Base-by-base conservation (phyloP, 768 basidiomycete species). In the Serendipita vermifera region DNA sequence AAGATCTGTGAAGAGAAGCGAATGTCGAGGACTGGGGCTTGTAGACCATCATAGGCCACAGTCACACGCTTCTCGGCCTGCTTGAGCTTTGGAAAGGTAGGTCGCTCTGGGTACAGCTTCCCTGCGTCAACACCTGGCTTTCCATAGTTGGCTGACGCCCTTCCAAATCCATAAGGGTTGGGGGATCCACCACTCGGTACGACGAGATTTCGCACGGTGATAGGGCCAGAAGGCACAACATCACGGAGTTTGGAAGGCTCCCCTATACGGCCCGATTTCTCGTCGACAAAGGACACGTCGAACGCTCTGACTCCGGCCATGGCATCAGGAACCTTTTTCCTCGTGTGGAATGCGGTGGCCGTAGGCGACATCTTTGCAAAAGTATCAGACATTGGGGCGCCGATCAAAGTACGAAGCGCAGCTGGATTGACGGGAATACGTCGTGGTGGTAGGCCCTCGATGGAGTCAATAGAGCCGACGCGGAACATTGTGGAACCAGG, bases 281-380 rank as follows among this genome's bases (percentile, higher is more conserved):
- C 41, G 24, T 43, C 41, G 41, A 43, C 14, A 24, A 43, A 43
- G 41, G 41, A 43, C 9, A 15, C 15, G 24, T 43, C 41, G 24
- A 15, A 43, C 9, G 14, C 15, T 13, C 14, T 14, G 14, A 43
- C 24, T 11, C 15, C 41, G 14, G 14, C 24, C 41, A 43, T 58
- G 9, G 38, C 20, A 43, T 39, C 15, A 31, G 22, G 55, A 9
- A 38, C 55, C 9, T 43, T 43, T 22, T 43, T 43, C 14, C 41
- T 13, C 9, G 68, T 59, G 59, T 74, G 73, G 59, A 75, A 76
- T 1, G 65, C 61, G 9, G 70, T 66, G 14, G 71, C 72, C 7
- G 68, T 68, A 14, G 74, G 78, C 0, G 79, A 70, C n/a, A 82
- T 62, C 60, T 75, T 75, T 20, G 68, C 75, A 66, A 83, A 80